Evolutionary conservation across 345 rosid genomes (phyloP).

Genomic region (Euphorbia tirucalli): DNA sequence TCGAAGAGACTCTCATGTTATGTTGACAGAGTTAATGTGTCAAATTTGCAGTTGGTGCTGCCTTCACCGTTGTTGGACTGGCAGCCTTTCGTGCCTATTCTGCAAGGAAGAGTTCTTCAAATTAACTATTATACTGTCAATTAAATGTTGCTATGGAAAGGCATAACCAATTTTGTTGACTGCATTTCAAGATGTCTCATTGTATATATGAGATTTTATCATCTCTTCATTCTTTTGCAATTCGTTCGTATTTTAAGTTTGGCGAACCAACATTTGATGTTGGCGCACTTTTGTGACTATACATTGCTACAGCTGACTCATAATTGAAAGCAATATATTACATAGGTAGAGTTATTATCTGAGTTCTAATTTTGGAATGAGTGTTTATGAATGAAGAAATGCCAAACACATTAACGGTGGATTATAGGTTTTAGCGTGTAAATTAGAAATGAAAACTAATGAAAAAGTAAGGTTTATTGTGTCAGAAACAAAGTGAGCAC

Average conservation of each 20-base stretch:
- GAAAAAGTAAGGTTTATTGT: too few relatives aligned
- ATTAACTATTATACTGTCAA: conserved; percentile 17
- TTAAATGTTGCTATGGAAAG: conserved; percentile 13
- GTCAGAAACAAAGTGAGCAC: too few relatives aligned
- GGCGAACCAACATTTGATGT: too few relatives aligned
- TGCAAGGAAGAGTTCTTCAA: conserved; percentile 54
- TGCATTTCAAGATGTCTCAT: neutral
- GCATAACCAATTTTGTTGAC: conserved; percentile 7
- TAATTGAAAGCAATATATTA: neutral
- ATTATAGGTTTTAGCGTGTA: too few relatives aligned
- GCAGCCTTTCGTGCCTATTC: conserved; percentile 63
- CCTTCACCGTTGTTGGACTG: conserved; percentile 53
- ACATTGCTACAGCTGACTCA: neutral
- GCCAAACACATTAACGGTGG: too few relatives aligned
- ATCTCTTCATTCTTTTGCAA: neutral
- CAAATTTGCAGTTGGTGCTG: conserved; percentile 55
- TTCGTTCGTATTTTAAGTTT: neutral
- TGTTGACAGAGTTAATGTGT: conserved; percentile 7
- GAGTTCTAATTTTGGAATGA: too few relatives aligned
- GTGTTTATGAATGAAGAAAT: too few relatives aligned
- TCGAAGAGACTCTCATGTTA: neutral
- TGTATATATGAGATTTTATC: conserved; percentile 5
- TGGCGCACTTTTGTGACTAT: neutral
- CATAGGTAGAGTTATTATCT: neutral
- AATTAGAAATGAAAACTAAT: too few relatives aligned